Evolutionary conservation across 2,329 filamentous ascomycete species (phyloP).

Genomic region (Colletotrichum noveboracense): DNA sequence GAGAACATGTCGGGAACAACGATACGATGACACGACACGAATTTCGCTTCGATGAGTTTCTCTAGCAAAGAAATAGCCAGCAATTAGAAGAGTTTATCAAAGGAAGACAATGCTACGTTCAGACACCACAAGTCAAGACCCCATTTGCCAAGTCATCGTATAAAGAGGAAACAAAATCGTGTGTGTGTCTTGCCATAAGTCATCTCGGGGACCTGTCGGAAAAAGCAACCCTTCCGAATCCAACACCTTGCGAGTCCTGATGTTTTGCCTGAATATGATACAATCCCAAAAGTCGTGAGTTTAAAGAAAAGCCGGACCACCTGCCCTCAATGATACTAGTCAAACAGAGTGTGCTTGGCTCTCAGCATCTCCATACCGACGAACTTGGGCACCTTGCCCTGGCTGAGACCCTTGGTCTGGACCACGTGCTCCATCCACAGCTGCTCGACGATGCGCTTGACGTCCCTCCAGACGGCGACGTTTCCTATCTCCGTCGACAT

Average conservation of each 20-base stretch:
- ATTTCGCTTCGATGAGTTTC: neutral
- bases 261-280: neutral
- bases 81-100: neutral
- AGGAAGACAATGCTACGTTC: neutral
- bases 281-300: neutral
- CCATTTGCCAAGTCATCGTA: neutral
- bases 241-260: slow-evolving; percentile 8
- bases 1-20: neutral
- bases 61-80: neutral
- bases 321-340: neutral
- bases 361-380: slow-evolving; percentile 14
- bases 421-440: slow-evolving; percentile 8
- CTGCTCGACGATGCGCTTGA: slow-evolving; percentile 4
- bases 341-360: slow-evolving; percentile 7
- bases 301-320: neutral
- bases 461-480: slow-evolving; percentile 13
- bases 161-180: neutral
- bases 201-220: neutral
- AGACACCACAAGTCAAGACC: neutral
- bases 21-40: neutral
- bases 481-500: neutral
- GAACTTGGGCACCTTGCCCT: neutral
- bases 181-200: neutral
- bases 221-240: neutral
- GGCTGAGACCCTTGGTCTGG: neutral